A percentile compares a stretch with the other conserved stretches of the same genome.
These are phyloP conservation scores for Mycosphaerella arachidis DNA, from an alignment of 2,329 filamentous ascomycete genomes.

Conservation along the genomic window DNA sequence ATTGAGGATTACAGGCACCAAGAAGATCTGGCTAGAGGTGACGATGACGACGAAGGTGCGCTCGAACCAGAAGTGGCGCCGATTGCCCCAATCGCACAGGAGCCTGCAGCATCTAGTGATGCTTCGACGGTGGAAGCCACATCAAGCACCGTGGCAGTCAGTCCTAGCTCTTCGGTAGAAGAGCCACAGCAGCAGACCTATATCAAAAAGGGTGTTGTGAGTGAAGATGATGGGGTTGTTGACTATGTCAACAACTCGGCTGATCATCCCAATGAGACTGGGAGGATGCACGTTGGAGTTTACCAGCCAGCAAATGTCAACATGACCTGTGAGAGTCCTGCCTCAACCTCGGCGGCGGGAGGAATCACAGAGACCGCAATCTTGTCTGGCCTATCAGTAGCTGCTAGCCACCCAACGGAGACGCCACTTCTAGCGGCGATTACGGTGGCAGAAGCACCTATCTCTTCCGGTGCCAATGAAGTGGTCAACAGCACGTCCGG, in stretches of 20 bases:
- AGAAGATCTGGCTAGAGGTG: constrained; percentile 59
- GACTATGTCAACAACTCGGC: background rate
- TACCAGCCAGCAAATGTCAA: constrained; percentile 15
- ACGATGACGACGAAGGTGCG: constrained; percentile 48
- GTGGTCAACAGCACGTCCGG: background rate
- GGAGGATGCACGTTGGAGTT: constrained; percentile 9
- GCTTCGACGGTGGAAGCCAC: background rate
- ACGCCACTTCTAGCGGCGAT: background rate
- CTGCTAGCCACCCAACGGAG: background rate
- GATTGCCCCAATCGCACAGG: constrained; percentile 11
- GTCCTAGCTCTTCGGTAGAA: background rate
- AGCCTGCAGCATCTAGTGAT: constrained; percentile 12
- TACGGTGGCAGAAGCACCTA: background rate
- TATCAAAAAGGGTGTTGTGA: background rate
- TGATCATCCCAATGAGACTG: constrained; percentile 7
- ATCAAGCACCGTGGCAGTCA: background rate
- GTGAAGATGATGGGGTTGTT: background rate
- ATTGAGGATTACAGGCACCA: constrained; percentile 92
- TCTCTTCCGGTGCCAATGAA: background rate
- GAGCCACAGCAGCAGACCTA: background rate
- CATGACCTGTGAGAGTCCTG: constrained; percentile 13
- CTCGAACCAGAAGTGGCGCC: constrained; percentile 17
- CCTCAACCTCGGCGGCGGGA: background rate
- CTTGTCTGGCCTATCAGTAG: background rate
- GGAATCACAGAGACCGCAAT: background rate